These are phyloP conservation scores for Neurospora sp. DNA, from an alignment of 495 filamentous ascomycete species.

Conservation along the genomic window DNA sequence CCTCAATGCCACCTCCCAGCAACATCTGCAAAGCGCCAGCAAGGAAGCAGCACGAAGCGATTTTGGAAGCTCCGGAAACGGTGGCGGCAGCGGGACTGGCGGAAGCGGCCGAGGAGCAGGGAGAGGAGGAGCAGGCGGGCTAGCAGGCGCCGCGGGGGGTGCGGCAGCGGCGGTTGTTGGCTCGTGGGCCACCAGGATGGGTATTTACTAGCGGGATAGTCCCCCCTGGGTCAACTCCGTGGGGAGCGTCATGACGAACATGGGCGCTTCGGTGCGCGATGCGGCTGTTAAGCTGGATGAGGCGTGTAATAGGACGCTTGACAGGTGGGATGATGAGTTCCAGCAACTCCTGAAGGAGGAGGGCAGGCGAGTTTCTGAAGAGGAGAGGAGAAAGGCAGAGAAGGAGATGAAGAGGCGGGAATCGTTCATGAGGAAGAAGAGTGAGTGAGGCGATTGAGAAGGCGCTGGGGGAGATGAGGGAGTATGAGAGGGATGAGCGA, in stretches of 20 bases:
- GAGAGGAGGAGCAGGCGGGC: background rate
- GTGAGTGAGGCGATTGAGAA: background rate
- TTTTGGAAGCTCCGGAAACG: background rate
- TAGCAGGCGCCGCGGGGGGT: background rate
- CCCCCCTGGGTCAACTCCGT: background rate
- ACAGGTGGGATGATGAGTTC: background rate
- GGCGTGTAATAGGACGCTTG: background rate
- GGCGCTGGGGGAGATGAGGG: background rate
- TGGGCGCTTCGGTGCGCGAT: background rate
- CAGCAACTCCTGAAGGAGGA: background rate
- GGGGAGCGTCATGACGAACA: background rate
- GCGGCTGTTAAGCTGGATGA: background rate
- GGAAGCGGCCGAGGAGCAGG: background rate
- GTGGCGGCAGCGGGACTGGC: background rate
- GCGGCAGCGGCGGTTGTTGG: constrained; percentile 17
- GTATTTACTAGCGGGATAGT: constrained; percentile 48
- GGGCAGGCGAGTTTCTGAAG: background rate
- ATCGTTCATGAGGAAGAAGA: background rate
- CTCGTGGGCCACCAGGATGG: constrained; percentile 71
- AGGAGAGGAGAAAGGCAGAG: background rate
- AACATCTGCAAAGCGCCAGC: background rate
- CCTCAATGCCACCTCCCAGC: background rate
- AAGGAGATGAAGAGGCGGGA: background rate
- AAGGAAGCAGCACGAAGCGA: constrained; percentile 5
- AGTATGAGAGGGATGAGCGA: background rate